Evolutionary conservation across 2,329 filamentous ascomycete species (phyloP), one percentile per base, ranked within the genome.

Genomic region (Fusarium buxicola): DNA sequence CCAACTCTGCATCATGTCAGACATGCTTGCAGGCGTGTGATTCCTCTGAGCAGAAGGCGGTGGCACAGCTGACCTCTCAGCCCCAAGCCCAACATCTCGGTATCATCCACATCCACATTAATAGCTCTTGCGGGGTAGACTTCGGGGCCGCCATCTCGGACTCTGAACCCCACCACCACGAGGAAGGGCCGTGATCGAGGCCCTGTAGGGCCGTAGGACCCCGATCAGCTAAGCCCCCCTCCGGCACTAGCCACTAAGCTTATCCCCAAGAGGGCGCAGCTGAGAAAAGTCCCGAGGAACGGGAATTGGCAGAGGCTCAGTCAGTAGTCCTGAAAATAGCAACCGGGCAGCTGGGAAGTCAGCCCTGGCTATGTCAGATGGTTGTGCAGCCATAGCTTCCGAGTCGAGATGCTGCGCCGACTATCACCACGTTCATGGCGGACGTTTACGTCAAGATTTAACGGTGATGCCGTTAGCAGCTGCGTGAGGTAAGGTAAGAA

Each of bases 41-140:
- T 35, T 16, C 7, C 31, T n/a, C 34, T 45, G n/a, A 18, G 15
- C 46, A 36, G 28, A 39, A 9, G 13, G 56, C 25, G 30, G 58
- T 61, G 55, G 56, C 41, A 61, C 60, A 63, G 55, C 25, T 65
- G 60, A 63, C 50, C 45, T 47, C 21, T 47, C 40, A 61, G 40
- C 49, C 60, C 55, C 51, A 56, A n/a, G 46, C 41, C 56, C 11
- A n/a, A 39, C 43, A 25, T 35, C 18, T 61, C 9, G 41, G 41
- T 31, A 35, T 13, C 21, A 34, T 25, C 10, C 16, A 34, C n/a
- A n/a, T n/a, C n/a, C n/a, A n/a, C n/a, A n/a, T n/a, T n/a, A n/a
- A n/a, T 27, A 8, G 11, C 10, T 31, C 30, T 24, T 57, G 55
- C 50, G 56, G 60, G 50, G 50, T 53, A 65, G 35, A 39, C 30